Percentiles rank a stretch among this genome's conserved stretches.
These are phyloP conservation scores for Exophiala mesophila DNA, from an alignment of 2,329 filamentous ascomycete species.

Conservation along the genomic window DNA sequence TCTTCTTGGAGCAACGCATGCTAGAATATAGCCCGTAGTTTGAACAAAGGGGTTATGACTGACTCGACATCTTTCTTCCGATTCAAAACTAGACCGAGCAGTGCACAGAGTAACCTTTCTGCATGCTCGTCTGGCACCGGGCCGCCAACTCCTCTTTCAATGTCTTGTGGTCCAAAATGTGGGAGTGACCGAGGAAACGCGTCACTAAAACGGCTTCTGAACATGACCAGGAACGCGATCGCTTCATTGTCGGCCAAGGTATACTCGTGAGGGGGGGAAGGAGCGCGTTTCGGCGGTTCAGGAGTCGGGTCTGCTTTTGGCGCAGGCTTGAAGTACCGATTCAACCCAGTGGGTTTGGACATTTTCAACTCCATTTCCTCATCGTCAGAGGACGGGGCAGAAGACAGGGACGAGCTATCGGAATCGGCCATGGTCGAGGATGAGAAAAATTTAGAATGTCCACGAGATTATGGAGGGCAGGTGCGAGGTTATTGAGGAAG, in stretches of 20 bases:
- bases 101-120: conserved; percentile 81
- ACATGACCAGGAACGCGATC: conserved; percentile 99
- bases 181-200: conserved; percentile 80
- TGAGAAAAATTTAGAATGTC: background rate
- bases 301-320: conserved; percentile 46
- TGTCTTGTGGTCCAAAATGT: conserved; percentile 90
- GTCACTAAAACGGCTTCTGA: conserved; percentile 86
- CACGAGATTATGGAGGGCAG: background rate
- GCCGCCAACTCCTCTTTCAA: conserved; percentile 80
- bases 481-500: background rate
- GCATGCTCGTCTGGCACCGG: conserved; percentile 73
- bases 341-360: conserved; percentile 39
- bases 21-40: conserved; percentile 6
- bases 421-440: conserved; percentile 46
- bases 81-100: conserved; percentile 84
- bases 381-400: conserved; percentile 56
- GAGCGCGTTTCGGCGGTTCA: conserved; percentile 69
- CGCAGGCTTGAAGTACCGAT: conserved; percentile 45
- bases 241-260: conserved; percentile 85
- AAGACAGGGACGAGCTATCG: conserved; percentile 55
- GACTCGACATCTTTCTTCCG: conserved; percentile 99
- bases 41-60: conserved; percentile 36
- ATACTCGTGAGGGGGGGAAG: conserved; percentile 86
- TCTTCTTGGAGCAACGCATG: too few species aligned
- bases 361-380: conserved; percentile 42